Evolutionary conservation across 805 yeast genomes (phyloP).

Genomic region (Kodamaea jinghongensis): DNA sequence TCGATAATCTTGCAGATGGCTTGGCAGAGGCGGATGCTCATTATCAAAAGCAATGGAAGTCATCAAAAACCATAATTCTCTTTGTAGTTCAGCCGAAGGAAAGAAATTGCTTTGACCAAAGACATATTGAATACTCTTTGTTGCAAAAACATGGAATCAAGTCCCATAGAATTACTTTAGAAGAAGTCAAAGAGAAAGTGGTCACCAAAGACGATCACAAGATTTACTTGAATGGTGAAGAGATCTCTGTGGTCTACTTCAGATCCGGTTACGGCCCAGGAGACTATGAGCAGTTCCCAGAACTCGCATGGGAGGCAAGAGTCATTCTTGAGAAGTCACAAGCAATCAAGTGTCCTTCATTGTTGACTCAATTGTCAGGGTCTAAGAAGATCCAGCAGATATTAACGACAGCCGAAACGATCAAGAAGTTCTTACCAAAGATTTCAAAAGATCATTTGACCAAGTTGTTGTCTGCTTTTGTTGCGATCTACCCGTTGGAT

Average conservation of each 20-base stretch:
- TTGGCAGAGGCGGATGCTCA: slow-evolving; percentile 61
- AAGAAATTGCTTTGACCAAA: slow-evolving; percentile 88
- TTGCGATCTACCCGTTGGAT: slow-evolving; percentile 84
- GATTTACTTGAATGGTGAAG: slow-evolving; percentile 56
- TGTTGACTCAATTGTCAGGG: slow-evolving; percentile 87
- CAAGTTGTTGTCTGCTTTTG: slow-evolving; percentile 62
- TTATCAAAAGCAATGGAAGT: slow-evolving; percentile 44
- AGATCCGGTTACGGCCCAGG: slow-evolving; percentile 86
- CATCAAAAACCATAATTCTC: slow-evolving; percentile 51
- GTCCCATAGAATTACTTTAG: slow-evolving; percentile 65
- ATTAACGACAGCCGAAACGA: slow-evolving; percentile 53
- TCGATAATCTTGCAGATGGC: slow-evolving; percentile 60
- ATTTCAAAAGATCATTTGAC: slow-evolving; percentile 26
- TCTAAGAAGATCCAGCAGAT: slow-evolving; percentile 92
- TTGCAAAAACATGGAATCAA: slow-evolving; percentile 53
- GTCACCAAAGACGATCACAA: slow-evolving; percentile 39
- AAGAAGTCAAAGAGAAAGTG: slow-evolving; percentile 49
- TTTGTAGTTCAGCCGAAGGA: slow-evolving; percentile 84
- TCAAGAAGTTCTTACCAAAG: slow-evolving; percentile 47
- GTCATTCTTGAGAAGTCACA: slow-evolving; percentile 63
- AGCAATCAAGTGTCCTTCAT: slow-evolving; percentile 90
- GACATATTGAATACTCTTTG: slow-evolving; percentile 72
- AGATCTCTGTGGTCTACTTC: slow-evolving; percentile 85
- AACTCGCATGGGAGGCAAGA: slow-evolving; percentile 76
- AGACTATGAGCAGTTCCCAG: slow-evolving; percentile 60